phyloP scores from a whole-genome alignment of 257 asterid species.

The Forsythia suspensa region DNA sequence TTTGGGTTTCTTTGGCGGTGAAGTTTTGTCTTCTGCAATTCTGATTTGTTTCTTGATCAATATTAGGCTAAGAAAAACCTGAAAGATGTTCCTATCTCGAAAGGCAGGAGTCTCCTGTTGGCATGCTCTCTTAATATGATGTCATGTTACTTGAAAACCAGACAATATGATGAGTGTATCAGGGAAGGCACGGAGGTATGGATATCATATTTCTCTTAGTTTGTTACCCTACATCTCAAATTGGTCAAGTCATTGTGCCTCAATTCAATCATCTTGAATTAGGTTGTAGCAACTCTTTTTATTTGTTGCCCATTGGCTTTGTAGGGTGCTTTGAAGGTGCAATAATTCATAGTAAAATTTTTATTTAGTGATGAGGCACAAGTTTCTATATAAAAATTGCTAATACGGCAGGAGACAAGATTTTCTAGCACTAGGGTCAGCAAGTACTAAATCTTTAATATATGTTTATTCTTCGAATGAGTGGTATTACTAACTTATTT shows the following conservation, averaged over 20 bases:
- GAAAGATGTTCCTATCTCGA: constrained; percentile 61
- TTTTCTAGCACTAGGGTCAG: constrained; percentile 9
- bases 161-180: constrained; percentile 74
- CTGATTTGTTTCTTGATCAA: constrained; percentile 6
- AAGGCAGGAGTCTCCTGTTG: constrained; percentile 60
- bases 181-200: constrained; percentile 88
- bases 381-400: constrained; percentile 1
- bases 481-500: constrained; percentile 9
- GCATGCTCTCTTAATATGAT: constrained; percentile 93
- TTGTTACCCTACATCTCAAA: constrained; percentile 7
- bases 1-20: background rate
- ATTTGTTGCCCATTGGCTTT: background rate
- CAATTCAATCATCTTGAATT: background rate
- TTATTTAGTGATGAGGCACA: background rate
- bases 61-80: constrained; percentile 86
- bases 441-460: constrained; percentile 2
- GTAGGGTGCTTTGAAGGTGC: constrained; percentile 18
- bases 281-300: background rate
- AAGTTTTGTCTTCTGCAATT: constrained; percentile 13
- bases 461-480: constrained; percentile 16
- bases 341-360: background rate
- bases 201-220: constrained; percentile 25
- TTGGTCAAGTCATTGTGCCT: constrained; percentile 15
- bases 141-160: constrained; percentile 92
- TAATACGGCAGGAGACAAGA: background rate